These are phyloP conservation scores for Schrenkiella parvula DNA, from an alignment of 345 rosid species.

Conservation along the genomic window DNA sequence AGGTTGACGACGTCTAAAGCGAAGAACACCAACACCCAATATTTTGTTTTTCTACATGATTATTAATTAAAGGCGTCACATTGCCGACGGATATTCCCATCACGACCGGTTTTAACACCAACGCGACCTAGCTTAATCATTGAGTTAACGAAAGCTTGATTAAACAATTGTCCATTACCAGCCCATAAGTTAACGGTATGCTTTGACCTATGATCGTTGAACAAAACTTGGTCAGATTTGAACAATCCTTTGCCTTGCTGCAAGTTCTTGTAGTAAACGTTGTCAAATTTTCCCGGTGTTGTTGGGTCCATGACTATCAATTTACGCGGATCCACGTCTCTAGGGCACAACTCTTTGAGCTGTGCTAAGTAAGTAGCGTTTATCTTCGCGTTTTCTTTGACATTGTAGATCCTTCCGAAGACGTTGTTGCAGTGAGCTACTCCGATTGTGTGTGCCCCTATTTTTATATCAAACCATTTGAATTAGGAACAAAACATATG, in stretches of 20 bases:
- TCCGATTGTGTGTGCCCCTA: conserved; percentile 73
- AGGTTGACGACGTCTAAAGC: no score
- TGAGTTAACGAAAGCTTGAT: conserved; percentile 48
- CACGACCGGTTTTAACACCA: conserved; percentile 50
- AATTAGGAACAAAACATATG: background rate
- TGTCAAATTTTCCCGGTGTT: conserved; percentile 57
- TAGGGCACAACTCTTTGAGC: conserved; percentile 47
- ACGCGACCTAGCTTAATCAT: conserved; percentile 65
- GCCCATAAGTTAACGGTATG: conserved; percentile 61
- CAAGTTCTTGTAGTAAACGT: conserved; percentile 58
- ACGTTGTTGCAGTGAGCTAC: conserved; percentile 60
- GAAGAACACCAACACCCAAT: no score
- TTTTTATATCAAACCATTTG: background rate
- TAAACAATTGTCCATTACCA: conserved; percentile 32
- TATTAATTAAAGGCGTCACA: conserved; percentile 50
- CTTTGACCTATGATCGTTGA: conserved; percentile 47
- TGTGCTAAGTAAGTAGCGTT: conserved; percentile 16
- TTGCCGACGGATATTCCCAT: conserved; percentile 55
- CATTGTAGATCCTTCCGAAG: conserved; percentile 48
- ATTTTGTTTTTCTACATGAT: no score
- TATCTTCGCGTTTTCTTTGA: conserved; percentile 14
- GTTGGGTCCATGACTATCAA: conserved; percentile 69
- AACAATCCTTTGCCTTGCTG: conserved; percentile 62
- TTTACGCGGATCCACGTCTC: conserved; percentile 43
- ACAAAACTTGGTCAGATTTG: conserved; percentile 68